Evolutionary conservation across 2,329 filamentous ascomycete species (phyloP), one percentile per base, ranked within the genome.

Genomic region (Pseudopyrenochaeta lycopersici): DNA sequence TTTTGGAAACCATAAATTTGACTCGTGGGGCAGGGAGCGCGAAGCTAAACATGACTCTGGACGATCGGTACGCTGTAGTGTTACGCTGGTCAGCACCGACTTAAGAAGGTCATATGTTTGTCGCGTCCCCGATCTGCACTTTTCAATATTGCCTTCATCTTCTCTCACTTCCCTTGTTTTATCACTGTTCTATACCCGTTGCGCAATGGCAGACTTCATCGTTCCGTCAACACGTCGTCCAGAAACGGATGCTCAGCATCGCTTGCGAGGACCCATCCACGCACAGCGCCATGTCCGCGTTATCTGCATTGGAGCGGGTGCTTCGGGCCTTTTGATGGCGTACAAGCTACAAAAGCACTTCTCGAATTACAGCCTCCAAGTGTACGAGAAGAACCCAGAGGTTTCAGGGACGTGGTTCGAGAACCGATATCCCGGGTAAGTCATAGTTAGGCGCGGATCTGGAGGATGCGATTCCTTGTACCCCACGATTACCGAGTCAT

Each of bases 391-490:
- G 66, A 82, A 83, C 54, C 47, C 69, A 1, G 77, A 78, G 36
- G 68, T 83, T 1, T 73, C 75, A 1, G 82, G 82, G 4, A 84
- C 82, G 2, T 84, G 82, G 82, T 81, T 69, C 36, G 82, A 84
- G 63, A 84, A 84, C 64, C 71, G 72, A 56, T 78, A 78, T 56
- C 74, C 75, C n/a, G 74, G 75, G 64, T 75, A 67, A 52, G 71
- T 67, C 18, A 17, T 29, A 27, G 46, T 43, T 32, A 48, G 14
- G 17, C 35, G 27, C 17, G 56, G 23, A 29, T 18, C 43, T 45
- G 35, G 43, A 43, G 45, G 40, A 17, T 30, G 21, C 31, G 41
- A 33, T 15, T 12, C 14, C 21, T 23, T 11, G 44, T 21, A 38
- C 53, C 49, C 49, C 49, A 36, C 39, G n/a, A 40, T 43, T 14